Conservation (phyloP, 2,329 filamentous ascomycete species). For the Geosmithia morbida region DNA sequence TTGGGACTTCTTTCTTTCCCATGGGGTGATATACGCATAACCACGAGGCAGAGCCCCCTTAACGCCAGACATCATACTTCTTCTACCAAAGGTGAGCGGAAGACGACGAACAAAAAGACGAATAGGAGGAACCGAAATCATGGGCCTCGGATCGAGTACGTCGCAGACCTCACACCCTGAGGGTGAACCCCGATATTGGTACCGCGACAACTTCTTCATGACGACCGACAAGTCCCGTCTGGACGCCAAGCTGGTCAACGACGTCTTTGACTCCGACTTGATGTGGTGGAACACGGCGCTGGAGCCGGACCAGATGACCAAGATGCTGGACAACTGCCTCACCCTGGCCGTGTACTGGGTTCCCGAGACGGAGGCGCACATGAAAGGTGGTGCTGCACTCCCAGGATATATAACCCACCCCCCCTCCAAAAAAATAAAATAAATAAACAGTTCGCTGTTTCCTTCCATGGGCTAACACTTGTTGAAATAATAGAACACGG, state of each 20-base stretch:
- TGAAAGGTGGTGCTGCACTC: conserved; percentile 14
- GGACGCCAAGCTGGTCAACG: conserved; percentile 37
- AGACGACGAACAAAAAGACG: neutral
- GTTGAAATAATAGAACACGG: conserved; percentile 13
- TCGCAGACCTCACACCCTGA: conserved; percentile 9
- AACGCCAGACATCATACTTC: no score
- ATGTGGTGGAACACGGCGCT: conserved; percentile 47
- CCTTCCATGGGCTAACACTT: no score
- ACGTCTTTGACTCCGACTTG: conserved; percentile 38
- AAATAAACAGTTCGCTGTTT: no score
- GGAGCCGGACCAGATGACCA: conserved; percentile 29
- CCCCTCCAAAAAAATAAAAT: no score
- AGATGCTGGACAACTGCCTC: conserved; percentile 41
- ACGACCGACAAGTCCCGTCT: conserved; percentile 45
- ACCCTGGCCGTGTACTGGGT: conserved; percentile 43
- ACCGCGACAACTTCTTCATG: conserved; percentile 39
- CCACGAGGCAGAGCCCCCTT: no score
- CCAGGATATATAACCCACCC: no score
- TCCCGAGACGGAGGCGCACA: conserved; percentile 20
- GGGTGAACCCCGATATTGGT: conserved; percentile 27
- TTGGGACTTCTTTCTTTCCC: no score
- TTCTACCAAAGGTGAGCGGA: neutral
- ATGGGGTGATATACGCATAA: no score
- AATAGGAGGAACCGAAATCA: conserved; percentile 4
- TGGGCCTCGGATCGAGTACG: neutral